A percentile compares a stretch with the other conserved stretches of the same genome.
phyloP scores from a whole-genome alignment of 805 yeast species.

The Debaryomyces maramus region DNA sequence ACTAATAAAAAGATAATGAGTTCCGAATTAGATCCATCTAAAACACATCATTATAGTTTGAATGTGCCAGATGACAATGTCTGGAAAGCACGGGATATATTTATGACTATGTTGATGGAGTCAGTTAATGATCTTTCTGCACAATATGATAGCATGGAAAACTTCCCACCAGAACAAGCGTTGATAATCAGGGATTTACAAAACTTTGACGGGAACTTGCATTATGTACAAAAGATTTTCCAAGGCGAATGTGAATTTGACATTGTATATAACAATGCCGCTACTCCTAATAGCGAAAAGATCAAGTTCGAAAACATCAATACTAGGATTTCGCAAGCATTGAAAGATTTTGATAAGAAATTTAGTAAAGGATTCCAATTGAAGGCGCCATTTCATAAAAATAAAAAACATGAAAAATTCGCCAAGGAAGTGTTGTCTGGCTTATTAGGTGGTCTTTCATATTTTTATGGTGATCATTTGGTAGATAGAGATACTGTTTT shows the following conservation, averaged over 20 bases:
- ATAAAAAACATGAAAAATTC: slow-evolving; percentile 48
- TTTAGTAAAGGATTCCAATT: slow-evolving; percentile 54
- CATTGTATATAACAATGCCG: slow-evolving; percentile 54
- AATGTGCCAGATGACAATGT: slow-evolving; percentile 66
- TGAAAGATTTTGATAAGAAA: slow-evolving; percentile 47
- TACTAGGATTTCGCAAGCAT: slow-evolving; percentile 29
- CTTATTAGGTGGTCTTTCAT: slow-evolving; percentile 85
- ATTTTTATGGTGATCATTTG: slow-evolving; percentile 77
- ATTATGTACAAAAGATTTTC: slow-evolving; percentile 74
- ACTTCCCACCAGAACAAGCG: slow-evolving; percentile 48
- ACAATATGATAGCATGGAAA: slow-evolving; percentile 18
- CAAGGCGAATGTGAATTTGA: slow-evolving; percentile 76
- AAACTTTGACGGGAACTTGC: slow-evolving; percentile 70
- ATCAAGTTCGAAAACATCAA: slow-evolving; percentile 40
- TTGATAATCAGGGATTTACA: slow-evolving; percentile 60
- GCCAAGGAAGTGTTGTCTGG: slow-evolving; percentile 82
- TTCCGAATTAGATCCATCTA: slow-evolving; percentile 54
- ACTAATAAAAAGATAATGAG: slow-evolving; percentile 23
- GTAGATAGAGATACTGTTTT: slow-evolving; percentile 72
- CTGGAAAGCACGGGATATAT: slow-evolving; percentile 81
- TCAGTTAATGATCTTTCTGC: slow-evolving; percentile 51
- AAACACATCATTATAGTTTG: slow-evolving; percentile 66
- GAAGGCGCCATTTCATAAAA: slow-evolving; percentile 51
- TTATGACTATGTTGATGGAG: slow-evolving; percentile 67
- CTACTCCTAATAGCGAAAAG: slow-evolving; percentile 36